A percentile compares a stretch with the other conserved stretches of the same genome.
Conservation (phyloP, 148 eudicot species). For the Gaultheria prostrata region DNA sequence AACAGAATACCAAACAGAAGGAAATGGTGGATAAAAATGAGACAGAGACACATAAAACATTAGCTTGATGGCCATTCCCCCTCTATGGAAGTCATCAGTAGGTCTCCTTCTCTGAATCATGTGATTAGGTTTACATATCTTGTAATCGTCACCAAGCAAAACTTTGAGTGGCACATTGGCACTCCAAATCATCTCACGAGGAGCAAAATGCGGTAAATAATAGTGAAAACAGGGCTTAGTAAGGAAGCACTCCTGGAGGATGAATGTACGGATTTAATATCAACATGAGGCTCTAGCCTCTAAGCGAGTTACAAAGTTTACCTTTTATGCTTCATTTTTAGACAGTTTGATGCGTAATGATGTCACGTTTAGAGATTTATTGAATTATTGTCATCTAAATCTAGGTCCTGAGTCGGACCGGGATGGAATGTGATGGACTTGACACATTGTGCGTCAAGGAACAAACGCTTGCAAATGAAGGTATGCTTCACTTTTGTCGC, state of each 20-base stretch:
- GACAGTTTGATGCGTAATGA: slow-evolving; percentile 11
- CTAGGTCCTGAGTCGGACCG: slow-evolving; percentile 69
- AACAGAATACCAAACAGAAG: neutral
- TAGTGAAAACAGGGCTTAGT: neutral
- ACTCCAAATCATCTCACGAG: neutral
- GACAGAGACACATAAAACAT: neutral
- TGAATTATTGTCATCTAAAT: slow-evolving; percentile 14
- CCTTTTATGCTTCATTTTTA: neutral
- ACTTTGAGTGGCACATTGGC: neutral
- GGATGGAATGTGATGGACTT: slow-evolving; percentile 73
- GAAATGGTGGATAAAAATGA: neutral
- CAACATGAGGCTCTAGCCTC: slow-evolving; percentile 5
- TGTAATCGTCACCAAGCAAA: neutral
- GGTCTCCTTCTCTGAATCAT: slow-evolving; percentile 8
- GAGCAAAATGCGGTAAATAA: neutral
- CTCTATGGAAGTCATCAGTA: neutral
- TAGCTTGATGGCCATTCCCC: neutral
- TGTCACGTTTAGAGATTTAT: neutral
- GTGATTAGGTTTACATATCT: neutral
- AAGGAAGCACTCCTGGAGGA: neutral
- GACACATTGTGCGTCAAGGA: slow-evolving; percentile 73
- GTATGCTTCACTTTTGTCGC: slow-evolving; percentile 39
- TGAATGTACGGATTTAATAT: slow-evolving; percentile 3
- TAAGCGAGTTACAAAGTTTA: neutral
- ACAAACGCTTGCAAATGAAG: slow-evolving; percentile 65